phyloP scores from a whole-genome alignment of 352 stramenopile species.

The Globisporangium viniferum region DNA sequence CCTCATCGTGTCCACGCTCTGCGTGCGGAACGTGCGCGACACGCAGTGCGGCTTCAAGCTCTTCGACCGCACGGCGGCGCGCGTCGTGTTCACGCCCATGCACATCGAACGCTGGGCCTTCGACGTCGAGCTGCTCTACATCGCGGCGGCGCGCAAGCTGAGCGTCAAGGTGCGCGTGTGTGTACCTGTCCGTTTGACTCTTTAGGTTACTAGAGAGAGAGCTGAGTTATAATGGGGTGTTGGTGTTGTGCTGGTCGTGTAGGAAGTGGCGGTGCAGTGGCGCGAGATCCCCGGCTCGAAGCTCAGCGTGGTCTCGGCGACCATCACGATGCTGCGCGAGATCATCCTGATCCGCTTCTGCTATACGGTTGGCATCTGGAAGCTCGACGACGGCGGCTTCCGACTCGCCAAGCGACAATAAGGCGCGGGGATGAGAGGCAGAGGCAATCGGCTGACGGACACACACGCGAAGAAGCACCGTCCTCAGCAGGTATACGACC shows the following conservation, averaged over 20 bases:
- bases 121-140: slow-evolving; percentile 92
- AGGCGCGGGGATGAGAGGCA: neutral
- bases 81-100: slow-evolving; percentile 86
- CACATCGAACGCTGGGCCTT: slow-evolving; percentile 95
- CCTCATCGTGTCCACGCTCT: slow-evolving; percentile 86
- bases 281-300: slow-evolving; percentile 90
- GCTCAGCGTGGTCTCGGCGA: slow-evolving; percentile 84
- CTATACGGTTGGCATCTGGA: slow-evolving; percentile 90
- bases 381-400: slow-evolving; percentile 61
- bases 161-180: slow-evolving; percentile 45
- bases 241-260: slow-evolving; percentile 15
- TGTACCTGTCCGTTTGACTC: neutral
- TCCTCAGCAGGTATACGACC: neutral
- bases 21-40: slow-evolving; percentile 84
- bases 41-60: slow-evolving; percentile 96
- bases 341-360: slow-evolving; percentile 89
- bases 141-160: slow-evolving; percentile 61
- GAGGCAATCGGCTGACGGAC: too few relatives aligned
- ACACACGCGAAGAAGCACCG: too few relatives aligned
- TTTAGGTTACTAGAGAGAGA: slow-evolving; percentile 3
- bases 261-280: slow-evolving; percentile 93
- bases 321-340: slow-evolving; percentile 91
- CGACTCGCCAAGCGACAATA: slow-evolving; percentile 27
- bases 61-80: slow-evolving; percentile 84
- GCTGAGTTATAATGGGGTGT: neutral